Conservation (phyloP, 2,329 filamentous ascomycete species). For the Allantophomopsis lycopodina region DNA sequence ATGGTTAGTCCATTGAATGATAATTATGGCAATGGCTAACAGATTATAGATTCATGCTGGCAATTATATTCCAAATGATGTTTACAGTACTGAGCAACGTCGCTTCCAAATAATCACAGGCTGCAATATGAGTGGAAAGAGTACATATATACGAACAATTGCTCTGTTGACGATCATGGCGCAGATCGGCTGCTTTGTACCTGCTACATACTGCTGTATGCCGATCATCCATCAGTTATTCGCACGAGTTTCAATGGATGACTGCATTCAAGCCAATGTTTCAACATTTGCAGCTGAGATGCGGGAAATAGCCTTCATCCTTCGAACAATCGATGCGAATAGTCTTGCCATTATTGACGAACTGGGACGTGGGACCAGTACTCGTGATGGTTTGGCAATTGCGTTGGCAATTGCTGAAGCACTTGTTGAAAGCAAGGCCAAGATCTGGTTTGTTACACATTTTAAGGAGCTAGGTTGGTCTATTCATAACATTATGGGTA, state of each 20-base stretch:
- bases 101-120: constrained; percentile 91
- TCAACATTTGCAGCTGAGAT: constrained; percentile 93
- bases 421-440: constrained; percentile 62
- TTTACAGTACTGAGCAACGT: constrained; percentile 66
- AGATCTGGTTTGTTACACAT: constrained; percentile 90
- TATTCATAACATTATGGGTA: neutral
- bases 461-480: constrained; percentile 59
- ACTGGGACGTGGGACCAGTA: constrained; percentile 81
- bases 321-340: constrained; percentile 63
- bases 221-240: constrained; percentile 75
- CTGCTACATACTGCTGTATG: constrained; percentile 71
- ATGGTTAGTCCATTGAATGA: constrained; percentile 29
- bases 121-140: constrained; percentile 97
- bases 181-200: constrained; percentile 83
- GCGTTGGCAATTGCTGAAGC: constrained; percentile 84
- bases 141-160: constrained; percentile 80
- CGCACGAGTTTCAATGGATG: constrained; percentile 73
- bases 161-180: constrained; percentile 85
- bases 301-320: constrained; percentile 88
- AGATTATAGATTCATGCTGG: constrained; percentile 38
- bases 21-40: neutral
- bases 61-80: constrained; percentile 77
- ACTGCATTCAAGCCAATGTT: constrained; percentile 79
- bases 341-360: constrained; percentile 85
- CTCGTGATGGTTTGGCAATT: constrained; percentile 76